Conservation (phyloP, 164 flowering plant genomes). For the Liquidambar formosana region DNA sequence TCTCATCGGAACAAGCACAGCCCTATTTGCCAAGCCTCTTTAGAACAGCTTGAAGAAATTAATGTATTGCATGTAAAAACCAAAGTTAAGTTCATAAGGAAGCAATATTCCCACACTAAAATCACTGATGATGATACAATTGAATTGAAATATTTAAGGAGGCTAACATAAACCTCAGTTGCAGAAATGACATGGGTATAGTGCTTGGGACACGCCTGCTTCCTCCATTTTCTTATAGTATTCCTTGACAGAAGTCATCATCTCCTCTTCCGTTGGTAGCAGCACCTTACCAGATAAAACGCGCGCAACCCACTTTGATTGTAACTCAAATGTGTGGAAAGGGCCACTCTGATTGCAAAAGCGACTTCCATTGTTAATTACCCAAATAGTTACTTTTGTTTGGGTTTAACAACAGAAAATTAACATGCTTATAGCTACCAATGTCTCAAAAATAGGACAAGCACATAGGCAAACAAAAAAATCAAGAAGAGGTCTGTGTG, state of each 20-base stretch:
- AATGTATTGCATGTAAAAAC: no score
- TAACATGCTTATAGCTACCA: neutral
- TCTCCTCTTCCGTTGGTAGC: constrained; percentile 11
- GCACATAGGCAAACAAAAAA: no score
- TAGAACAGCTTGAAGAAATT: no score
- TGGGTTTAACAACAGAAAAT: neutral
- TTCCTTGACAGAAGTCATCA: constrained; percentile 1
- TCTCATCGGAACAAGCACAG: no score
- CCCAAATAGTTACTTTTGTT: no score
- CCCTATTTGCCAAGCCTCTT: no score
- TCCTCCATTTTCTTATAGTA: constrained; percentile 12
- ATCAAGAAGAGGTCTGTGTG: no score
- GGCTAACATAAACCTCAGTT: neutral
- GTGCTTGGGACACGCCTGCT: constrained; percentile 9
- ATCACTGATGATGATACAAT: neutral
- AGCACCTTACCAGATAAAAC: constrained; percentile 13
- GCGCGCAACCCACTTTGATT: constrained; percentile 18
- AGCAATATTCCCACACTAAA: neutral
- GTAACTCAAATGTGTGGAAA: constrained; percentile 3
- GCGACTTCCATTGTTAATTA: neutral
- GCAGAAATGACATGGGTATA: constrained; percentile 2
- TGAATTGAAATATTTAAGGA: neutral
- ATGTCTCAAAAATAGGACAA: neutral
- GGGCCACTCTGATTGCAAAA: neutral
- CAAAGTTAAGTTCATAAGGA: neutral